A percentile compares a stretch with the other conserved stretches of the same genome.
Evolutionary conservation across 345 rosid species (phyloP).

Genomic region (Corchorus capsularis): DNA sequence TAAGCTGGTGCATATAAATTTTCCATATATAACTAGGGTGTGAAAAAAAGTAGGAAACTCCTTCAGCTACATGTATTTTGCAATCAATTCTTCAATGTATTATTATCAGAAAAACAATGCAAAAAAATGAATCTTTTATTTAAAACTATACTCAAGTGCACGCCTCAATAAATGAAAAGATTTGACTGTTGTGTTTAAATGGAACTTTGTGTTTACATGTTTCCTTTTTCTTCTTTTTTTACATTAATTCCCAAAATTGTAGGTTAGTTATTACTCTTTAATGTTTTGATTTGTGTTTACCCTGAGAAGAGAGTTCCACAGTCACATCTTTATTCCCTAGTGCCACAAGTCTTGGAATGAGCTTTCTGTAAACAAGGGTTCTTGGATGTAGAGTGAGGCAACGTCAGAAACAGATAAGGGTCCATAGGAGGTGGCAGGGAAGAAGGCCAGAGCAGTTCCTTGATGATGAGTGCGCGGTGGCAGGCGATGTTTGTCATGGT

Average conservation of each 20-base stretch:
- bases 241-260: conserved; percentile 2
- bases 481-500: too few species aligned
- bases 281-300: conserved; percentile 26
- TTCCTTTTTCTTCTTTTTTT: background rate
- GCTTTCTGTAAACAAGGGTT: conserved; percentile 48
- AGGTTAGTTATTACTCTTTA: background rate
- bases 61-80: conserved; percentile 11
- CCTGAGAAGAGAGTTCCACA: conserved; percentile 92
- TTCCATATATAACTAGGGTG: conserved; percentile 11
- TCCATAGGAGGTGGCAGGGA: too few species aligned
- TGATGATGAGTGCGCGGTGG: too few species aligned
- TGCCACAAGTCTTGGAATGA: conserved; percentile 89
- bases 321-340: conserved; percentile 81
- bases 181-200: conserved; percentile 14
- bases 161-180: background rate
- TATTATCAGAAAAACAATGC: conserved; percentile 16
- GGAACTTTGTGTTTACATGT: background rate
- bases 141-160: background rate
- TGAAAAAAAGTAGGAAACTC: conserved; percentile 14
- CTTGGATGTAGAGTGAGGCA: too few species aligned
- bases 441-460: too few species aligned
- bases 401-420: too few species aligned
- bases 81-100: conserved; percentile 10
- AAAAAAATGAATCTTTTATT: conserved; percentile 35
- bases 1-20: conserved; percentile 24